Evolutionary conservation across 371 early-diverging fungal genomes (phyloP), one percentile per base, ranked within the genome.

Genomic region (Mortierella sp.): DNA sequence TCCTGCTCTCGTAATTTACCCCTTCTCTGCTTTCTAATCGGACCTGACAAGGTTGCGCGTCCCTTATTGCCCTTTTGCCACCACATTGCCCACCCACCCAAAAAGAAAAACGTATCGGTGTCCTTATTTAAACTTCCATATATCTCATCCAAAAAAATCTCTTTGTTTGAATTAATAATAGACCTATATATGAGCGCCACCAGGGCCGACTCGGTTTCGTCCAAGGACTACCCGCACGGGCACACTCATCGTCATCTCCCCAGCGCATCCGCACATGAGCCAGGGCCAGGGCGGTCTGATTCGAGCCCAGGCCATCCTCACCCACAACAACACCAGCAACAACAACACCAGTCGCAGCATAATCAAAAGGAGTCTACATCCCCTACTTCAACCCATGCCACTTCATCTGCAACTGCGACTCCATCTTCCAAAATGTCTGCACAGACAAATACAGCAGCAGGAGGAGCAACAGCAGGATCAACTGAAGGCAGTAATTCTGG

Each of bases 161-260:
- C 32, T 29, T 14, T 43, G 18, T 48, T 1, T 8, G 44, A 75
- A 74, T 74, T 79, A 75, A 74, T 75, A 70, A 71, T 83, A 83
- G 83, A 83, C 72, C 56, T 83, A 32, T 79, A 79, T 75, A 79
- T 79, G 83, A 79, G 79, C 74, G 63, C 79, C 68, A 75, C 83
- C 24, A 46, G 75, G 43, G 38, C 49, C 4, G 83, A 83, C 63
- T 71, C 80, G 12, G 41, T 79, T 54, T 70, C 80, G 46, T 74
- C 75, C 48, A 80, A 76, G 77, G 83, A 83, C 12, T 74, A 79
- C 44, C 75, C 74, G 24, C 83, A 72, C 71, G 71, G 60, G 24
- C 77, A 74, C 46, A 68, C 63, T 4, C 75, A 72, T 46, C 63
- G 44, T n/a, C 75, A 48, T 27, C 75, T 29, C 43, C 55, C 35